These are phyloP conservation scores for Annulohypoxylon nitens DNA, from an alignment of 495 filamentous ascomycete genomes.

Conservation along the genomic window DNA sequence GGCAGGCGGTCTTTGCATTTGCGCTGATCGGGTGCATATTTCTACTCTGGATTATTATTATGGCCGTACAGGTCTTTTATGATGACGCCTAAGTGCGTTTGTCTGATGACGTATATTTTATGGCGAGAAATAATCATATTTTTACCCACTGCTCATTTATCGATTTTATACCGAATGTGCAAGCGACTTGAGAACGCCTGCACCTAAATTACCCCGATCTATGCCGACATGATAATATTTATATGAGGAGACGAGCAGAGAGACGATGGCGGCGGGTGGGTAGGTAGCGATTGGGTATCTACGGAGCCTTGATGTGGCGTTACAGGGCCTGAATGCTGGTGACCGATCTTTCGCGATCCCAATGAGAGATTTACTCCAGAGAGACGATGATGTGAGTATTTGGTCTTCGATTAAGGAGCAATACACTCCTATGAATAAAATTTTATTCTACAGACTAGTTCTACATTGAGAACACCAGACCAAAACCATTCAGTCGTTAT, in stretches of 20 bases:
- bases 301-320: neutral
- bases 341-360: neutral
- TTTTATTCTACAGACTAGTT: neutral
- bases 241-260: neutral
- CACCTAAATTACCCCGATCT: neutral
- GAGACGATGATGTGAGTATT: neutral
- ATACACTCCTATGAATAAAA: neutral
- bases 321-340: neutral
- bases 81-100: slow-evolving; percentile 51
- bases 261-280: neutral
- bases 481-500: neutral
- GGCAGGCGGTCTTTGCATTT: slow-evolving; percentile 75
- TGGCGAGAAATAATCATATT: neutral
- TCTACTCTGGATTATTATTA: slow-evolving; percentile 93
- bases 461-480: neutral
- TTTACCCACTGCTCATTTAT: neutral
- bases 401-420: neutral
- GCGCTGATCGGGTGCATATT: slow-evolving; percentile 85
- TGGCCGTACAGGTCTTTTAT: slow-evolving; percentile 88
- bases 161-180: neutral
- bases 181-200: neutral
- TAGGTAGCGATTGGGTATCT: neutral
- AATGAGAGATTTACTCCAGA: neutral
- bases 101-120: neutral
- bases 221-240: neutral